These are phyloP conservation scores for Aspergillus nidulans DNA, from an alignment of 495 filamentous ascomycete species.

Conservation along the genomic window DNA sequence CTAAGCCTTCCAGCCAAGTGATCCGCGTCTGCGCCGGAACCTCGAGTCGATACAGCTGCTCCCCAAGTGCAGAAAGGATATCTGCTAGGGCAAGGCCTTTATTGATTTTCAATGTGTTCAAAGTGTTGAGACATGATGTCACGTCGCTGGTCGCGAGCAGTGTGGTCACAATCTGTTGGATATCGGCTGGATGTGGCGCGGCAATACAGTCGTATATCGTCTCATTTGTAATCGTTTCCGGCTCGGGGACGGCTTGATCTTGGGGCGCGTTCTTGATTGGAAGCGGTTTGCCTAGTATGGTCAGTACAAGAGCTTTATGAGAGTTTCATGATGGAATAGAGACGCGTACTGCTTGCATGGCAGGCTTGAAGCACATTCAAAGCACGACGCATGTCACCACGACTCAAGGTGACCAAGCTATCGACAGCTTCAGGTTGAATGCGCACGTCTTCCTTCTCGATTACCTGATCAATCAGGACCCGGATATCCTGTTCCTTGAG, in stretches of 20 bases:
- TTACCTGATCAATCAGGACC: slow-evolving; percentile 79
- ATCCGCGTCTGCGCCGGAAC: slow-evolving; percentile 85
- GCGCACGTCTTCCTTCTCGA: slow-evolving; percentile 79
- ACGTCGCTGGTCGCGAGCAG: slow-evolving; percentile 80
- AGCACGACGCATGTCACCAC: slow-evolving; percentile 93
- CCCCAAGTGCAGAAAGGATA: slow-evolving; percentile 78
- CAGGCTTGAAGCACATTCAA: slow-evolving; percentile 96
- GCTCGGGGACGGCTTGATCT: slow-evolving; percentile 43
- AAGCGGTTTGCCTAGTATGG: slow-evolving; percentile 58
- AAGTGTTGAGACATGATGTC: slow-evolving; percentile 75
- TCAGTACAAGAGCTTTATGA: slow-evolving; percentile 3
- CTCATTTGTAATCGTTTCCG: slow-evolving; percentile 80
- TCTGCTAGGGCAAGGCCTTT: slow-evolving; percentile 93
- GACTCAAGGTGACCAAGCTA: slow-evolving; percentile 79
- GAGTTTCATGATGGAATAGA: not conserved
- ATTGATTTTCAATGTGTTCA: slow-evolving; percentile 77
- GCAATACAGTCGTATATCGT: slow-evolving; percentile 98
- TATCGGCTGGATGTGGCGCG: slow-evolving; percentile 86
- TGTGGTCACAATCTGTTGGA: slow-evolving; percentile 75
- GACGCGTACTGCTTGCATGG: slow-evolving; percentile 73
- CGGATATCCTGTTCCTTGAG: slow-evolving; percentile 84
- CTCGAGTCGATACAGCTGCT: slow-evolving; percentile 76
- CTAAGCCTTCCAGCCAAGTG: slow-evolving; percentile 84
- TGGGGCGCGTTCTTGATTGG: slow-evolving; percentile 60
- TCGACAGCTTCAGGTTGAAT: slow-evolving; percentile 75